Evolutionary conservation across 2,329 filamentous ascomycete species (phyloP).

Genomic region (Escovopsis sp.): DNA sequence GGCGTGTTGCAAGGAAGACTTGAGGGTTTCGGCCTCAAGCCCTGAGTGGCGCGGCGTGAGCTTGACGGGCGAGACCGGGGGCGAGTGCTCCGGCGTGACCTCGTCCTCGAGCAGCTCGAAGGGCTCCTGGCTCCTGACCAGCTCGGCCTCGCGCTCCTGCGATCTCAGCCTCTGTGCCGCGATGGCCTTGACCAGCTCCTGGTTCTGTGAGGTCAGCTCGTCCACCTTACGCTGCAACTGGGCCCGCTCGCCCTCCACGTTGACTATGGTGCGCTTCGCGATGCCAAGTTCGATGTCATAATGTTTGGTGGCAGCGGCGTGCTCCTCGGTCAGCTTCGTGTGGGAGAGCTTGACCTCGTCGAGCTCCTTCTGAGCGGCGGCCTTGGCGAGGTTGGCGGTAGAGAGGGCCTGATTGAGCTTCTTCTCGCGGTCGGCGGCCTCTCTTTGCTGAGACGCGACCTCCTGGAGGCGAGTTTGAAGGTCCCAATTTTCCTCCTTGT

Average conservation of each 20-base stretch:
- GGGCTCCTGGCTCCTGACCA: conserved; percentile 44
- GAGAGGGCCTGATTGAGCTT: conserved; percentile 62
- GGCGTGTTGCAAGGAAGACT: conserved; percentile 84
- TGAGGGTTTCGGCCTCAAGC: conserved; percentile 90
- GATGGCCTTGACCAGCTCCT: conserved; percentile 75
- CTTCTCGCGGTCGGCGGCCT: conserved; percentile 68
- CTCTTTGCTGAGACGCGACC: conserved; percentile 54
- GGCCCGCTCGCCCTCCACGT: conserved; percentile 65
- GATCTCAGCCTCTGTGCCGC: conserved; percentile 55
- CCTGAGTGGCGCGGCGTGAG: conserved; percentile 74
- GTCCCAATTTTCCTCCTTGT: conserved; percentile 98
- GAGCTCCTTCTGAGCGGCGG: conserved; percentile 63
- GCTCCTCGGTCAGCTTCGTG: conserved; percentile 67
- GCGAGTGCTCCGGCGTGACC: conserved; percentile 74
- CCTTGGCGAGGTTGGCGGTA: conserved; percentile 58
- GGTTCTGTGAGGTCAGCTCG: conserved; percentile 75
- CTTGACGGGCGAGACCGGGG: conserved; percentile 79
- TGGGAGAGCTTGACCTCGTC: conserved; percentile 77
- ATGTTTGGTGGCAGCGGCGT: conserved; percentile 59
- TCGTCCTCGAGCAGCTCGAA: conserved; percentile 51
- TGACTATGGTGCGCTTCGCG: conserved; percentile 63
- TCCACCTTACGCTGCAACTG: conserved; percentile 73
- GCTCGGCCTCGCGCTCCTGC: conserved; percentile 46
- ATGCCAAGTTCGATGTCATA: conserved; percentile 80
- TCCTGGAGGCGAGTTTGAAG: conserved; percentile 88